phyloP scores from a whole-genome alignment of 2,329 filamentous ascomycete species.

The Stachybotrys chlorohalonatus region DNA sequence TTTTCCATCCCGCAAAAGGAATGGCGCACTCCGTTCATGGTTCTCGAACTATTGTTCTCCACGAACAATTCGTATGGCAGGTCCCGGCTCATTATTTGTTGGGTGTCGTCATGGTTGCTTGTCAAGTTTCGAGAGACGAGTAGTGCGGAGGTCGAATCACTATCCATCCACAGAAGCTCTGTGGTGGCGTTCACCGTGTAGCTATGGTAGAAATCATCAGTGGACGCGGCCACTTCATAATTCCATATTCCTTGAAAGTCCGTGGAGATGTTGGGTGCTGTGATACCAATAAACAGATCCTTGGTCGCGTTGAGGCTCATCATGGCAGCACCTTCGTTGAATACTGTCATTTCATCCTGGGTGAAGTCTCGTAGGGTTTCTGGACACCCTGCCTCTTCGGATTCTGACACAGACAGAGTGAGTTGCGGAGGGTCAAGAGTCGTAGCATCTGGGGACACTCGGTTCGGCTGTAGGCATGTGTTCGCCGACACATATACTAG shows the following conservation, averaged over 20 bases:
- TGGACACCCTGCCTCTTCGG: conserved; percentile 19
- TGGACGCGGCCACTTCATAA: conserved; percentile 74
- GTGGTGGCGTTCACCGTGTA: conserved; percentile 32
- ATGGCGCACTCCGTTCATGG: conserved; percentile 60
- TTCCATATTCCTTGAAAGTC: conserved; percentile 61
- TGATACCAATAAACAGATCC: conserved; percentile 69
- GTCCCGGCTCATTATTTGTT: conserved; percentile 38
- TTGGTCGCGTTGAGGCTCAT: conserved; percentile 50
- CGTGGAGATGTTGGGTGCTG: conserved; percentile 55
- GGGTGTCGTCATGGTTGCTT: conserved; percentile 41
- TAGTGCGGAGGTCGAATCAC: conserved; percentile 69
- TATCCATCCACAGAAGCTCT: conserved; percentile 72
- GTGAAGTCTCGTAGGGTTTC: conserved; percentile 10
- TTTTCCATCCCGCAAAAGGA: conserved; percentile 76
- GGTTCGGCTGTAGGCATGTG: conserved; percentile 68
- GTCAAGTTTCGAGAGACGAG: conserved; percentile 72
- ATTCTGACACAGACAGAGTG: conserved; percentile 65
- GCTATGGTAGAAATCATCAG: conserved; percentile 67
- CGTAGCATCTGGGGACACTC: conserved; percentile 13
- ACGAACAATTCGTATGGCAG: conserved; percentile 73
- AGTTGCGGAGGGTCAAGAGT: conserved; percentile 55
- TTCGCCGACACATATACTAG: conserved; percentile 77
- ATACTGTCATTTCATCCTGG: conserved; percentile 26
- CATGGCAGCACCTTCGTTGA: conserved; percentile 63
- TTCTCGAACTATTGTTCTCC: conserved; percentile 48